These are phyloP conservation scores for Aspergillus calidoustus DNA, from an alignment of 2,329 filamentous ascomycete genomes.

Conservation along the genomic window DNA sequence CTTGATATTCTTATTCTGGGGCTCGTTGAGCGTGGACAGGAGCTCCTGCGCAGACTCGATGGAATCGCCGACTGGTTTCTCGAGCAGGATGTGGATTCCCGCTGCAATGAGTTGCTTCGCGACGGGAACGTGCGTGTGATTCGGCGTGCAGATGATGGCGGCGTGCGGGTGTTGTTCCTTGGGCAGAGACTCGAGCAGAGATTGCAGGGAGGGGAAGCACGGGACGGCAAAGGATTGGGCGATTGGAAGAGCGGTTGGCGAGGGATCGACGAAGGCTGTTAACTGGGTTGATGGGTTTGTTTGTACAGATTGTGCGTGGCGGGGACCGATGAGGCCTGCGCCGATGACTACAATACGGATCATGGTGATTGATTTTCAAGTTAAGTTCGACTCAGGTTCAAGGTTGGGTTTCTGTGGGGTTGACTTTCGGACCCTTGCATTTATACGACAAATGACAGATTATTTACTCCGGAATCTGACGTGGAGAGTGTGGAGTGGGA, in stretches of 20 bases:
- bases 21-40: conserved; percentile 25
- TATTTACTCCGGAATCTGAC: neutral
- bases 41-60: conserved; percentile 30
- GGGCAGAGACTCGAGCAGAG: conserved; percentile 45
- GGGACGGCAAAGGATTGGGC: conserved; percentile 45
- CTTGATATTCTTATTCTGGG: conserved; percentile 39
- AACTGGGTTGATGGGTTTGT: conserved; percentile 45
- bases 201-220: conserved; percentile 47
- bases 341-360: conserved; percentile 50
- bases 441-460: neutral
- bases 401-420: neutral
- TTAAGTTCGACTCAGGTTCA: neutral
- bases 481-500: neutral
- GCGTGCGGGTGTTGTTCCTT: conserved; percentile 52
- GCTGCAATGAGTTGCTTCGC: conserved; percentile 53
- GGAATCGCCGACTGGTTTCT: conserved; percentile 59
- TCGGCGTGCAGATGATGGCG: conserved; percentile 64
- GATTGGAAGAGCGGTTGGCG: conserved; percentile 40
- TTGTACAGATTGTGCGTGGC: conserved; percentile 53
- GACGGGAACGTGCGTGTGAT: conserved; percentile 60
- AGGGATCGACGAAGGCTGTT: conserved; percentile 53
- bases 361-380: neutral
- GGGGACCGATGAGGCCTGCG: conserved; percentile 55
- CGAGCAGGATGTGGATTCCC: conserved; percentile 60
- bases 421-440: neutral